Evolutionary conservation across 768 basidiomycete genomes (phyloP).

Genomic region (Leucosporidium yakuticum): DNA sequence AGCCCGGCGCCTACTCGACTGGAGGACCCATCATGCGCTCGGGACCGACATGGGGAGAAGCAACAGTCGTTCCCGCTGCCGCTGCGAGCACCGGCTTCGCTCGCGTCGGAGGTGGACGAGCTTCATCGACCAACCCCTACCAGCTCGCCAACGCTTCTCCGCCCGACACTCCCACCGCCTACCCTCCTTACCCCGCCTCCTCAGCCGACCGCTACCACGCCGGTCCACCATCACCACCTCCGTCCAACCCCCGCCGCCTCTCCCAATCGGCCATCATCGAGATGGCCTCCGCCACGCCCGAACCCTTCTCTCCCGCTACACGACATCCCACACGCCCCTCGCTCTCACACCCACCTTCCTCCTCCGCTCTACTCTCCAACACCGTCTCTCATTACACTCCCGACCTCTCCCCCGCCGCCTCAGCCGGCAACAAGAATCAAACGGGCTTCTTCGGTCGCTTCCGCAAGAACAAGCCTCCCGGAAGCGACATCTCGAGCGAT

Average conservation of each 20-base stretch:
- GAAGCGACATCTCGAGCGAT: background rate
- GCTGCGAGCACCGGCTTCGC: slow-evolving; percentile 23
- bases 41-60: slow-evolving; percentile 27
- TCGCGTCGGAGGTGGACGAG: slow-evolving; percentile 26
- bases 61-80: slow-evolving; percentile 16
- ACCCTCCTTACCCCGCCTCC: slow-evolving; percentile 27
- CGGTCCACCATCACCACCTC: background rate
- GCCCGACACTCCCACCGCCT: slow-evolving; percentile 11
- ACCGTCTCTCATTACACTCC: slow-evolving; percentile 20
- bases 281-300: slow-evolving; percentile 2
- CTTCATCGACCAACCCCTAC: slow-evolving; percentile 28
- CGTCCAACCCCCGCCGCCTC: slow-evolving; percentile 9
- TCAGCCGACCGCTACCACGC: slow-evolving; percentile 25
- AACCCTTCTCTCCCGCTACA: slow-evolving; percentile 1
- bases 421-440: background rate
- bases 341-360: slow-evolving; percentile 12
- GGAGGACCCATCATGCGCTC: slow-evolving; percentile 18
- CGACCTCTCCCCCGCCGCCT: background rate
- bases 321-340: slow-evolving; percentile 10
- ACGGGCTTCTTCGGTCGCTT: slow-evolving; percentile 33
- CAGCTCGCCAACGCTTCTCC: slow-evolving; percentile 11
- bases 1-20: slow-evolving; percentile 26
- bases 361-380: slow-evolving; percentile 26
- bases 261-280: slow-evolving; percentile 19
- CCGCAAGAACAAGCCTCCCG: slow-evolving; percentile 10